A percentile compares a stretch with the other conserved stretches of the same genome.
Evolutionary conservation across 108 stramenopile species (phyloP).

Genomic region (Cyclotella kingstonii): DNA sequence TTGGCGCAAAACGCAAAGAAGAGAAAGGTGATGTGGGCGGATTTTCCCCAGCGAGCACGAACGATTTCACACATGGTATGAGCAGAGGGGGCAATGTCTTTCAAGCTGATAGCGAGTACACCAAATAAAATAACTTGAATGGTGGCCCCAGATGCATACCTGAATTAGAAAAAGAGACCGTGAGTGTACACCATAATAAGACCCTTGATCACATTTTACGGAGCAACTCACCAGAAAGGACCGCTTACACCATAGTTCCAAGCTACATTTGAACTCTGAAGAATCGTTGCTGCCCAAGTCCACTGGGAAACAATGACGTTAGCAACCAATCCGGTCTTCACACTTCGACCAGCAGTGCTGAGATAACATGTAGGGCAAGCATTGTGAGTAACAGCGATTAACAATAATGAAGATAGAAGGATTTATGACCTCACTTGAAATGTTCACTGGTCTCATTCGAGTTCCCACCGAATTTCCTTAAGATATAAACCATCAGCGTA

Average conservation of each 20-base stretch:
- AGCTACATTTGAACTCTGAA: constrained; percentile 94
- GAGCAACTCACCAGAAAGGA: constrained; percentile 79
- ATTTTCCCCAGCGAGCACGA: constrained; percentile 87
- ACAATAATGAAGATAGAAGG: neutral
- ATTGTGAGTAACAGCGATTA: neutral
- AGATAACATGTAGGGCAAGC: neutral
- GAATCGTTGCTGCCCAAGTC: constrained; percentile 95
- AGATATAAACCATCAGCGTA: constrained; percentile 71
- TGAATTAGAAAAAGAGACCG: constrained; percentile 5
- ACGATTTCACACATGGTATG: constrained; percentile 94
- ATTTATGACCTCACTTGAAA: constrained; percentile 73
- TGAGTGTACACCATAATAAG: neutral
- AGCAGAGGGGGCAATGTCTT: constrained; percentile 86
- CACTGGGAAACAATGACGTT: constrained; percentile 89
- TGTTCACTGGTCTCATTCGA: constrained; percentile 74
- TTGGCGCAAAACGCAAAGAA: constrained; percentile 82
- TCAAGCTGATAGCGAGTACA: constrained; percentile 89
- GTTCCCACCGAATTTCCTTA: constrained; percentile 59
- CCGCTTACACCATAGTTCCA: constrained; percentile 91
- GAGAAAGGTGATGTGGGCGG: constrained; percentile 88
- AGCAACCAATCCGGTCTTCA: constrained; percentile 92
- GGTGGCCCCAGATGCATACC: constrained; percentile 89
- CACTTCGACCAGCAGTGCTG: constrained; percentile 91
- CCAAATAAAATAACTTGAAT: constrained; percentile 93
- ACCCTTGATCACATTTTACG: neutral